phyloP scores from a whole-genome alignment of 1,284 basidiomycete species.

The Ustilago tritici region DNA sequence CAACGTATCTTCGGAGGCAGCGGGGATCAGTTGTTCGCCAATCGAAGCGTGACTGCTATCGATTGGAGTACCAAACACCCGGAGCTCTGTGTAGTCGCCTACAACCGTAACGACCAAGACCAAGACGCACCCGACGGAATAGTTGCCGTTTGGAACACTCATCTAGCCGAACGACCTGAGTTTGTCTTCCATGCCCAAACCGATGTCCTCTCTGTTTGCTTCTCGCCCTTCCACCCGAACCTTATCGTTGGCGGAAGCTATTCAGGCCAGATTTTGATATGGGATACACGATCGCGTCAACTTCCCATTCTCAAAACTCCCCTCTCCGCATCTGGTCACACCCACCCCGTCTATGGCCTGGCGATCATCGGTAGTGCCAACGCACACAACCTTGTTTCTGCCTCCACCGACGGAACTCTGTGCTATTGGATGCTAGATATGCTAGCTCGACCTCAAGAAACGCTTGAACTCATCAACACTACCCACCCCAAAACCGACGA shows the following conservation, averaged over 20 bases:
- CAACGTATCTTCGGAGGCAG: constrained; percentile 47
- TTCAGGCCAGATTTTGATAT: constrained; percentile 95
- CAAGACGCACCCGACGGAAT: constrained; percentile 82
- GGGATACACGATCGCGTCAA: constrained; percentile 93
- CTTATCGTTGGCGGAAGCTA: constrained; percentile 97
- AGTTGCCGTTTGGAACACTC: constrained; percentile 96
- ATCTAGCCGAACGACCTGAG: constrained; percentile 92
- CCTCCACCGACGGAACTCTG: constrained; percentile 93
- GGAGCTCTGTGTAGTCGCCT: constrained; percentile 91
- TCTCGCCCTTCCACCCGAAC: constrained; percentile 97
- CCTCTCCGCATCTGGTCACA: constrained; percentile 87
- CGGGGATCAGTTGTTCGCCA: constrained; percentile 72
- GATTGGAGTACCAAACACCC: constrained; percentile 99
- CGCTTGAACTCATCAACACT: constrained; percentile 53
- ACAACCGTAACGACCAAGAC: constrained; percentile 95
- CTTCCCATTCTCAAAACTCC: constrained; percentile 96
- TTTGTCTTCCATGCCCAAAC: constrained; percentile 98
- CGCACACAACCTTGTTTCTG: constrained; percentile 94
- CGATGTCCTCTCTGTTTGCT: constrained; percentile 93
- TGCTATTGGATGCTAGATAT: constrained; percentile 99
- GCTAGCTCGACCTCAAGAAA: constrained; percentile 84
- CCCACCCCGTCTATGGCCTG: constrained; percentile 97
- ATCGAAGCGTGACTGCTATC: constrained; percentile 91
- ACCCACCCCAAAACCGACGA: constrained; percentile 75
- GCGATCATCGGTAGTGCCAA: constrained; percentile 98